Conservation (phyloP, 2,329 filamentous ascomycete species). For the Pyrenochaeta sp. region DNA sequence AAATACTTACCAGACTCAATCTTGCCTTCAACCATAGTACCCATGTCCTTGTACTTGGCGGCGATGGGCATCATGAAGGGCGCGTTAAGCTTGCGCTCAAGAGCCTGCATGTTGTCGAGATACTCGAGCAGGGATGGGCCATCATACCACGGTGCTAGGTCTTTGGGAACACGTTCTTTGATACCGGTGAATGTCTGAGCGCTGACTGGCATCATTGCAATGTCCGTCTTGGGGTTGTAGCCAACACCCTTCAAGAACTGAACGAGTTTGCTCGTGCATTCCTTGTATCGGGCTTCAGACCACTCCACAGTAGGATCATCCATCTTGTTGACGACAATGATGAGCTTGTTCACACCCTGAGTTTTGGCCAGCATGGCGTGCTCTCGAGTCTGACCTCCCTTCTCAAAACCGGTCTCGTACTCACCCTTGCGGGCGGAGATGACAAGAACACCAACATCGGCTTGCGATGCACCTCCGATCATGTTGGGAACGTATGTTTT, state of each 20-base stretch:
- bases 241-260: slow-evolving; percentile 91
- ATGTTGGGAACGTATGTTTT: slow-evolving; percentile 98
- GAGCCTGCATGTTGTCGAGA: slow-evolving; percentile 88
- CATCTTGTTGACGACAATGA: slow-evolving; percentile 96
- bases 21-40: slow-evolving; percentile 97
- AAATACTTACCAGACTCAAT: slow-evolving; percentile 74
- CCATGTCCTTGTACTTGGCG: slow-evolving; percentile 96
- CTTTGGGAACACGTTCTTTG: slow-evolving; percentile 81
- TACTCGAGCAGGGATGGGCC: slow-evolving; percentile 93
- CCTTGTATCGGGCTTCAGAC: slow-evolving; percentile 90
- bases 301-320: slow-evolving; percentile 96
- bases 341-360: slow-evolving; percentile 94
- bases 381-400: slow-evolving; percentile 95
- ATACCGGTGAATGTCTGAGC: slow-evolving; percentile 87
- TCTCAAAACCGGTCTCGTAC: slow-evolving; percentile 98
- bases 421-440: slow-evolving; percentile 97
- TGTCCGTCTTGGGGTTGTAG: slow-evolving; percentile 92
- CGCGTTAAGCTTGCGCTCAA: slow-evolving; percentile 95
- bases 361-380: slow-evolving; percentile 98
- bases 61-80: slow-evolving; percentile 99
- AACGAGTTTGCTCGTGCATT: slow-evolving; percentile 88
- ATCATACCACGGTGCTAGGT: slow-evolving; percentile 80
- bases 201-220: slow-evolving; percentile 95
- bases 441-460: slow-evolving; percentile 81
- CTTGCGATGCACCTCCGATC: slow-evolving; percentile 83